Conservation (phyloP, 495 filamentous ascomycete genomes). For the Penicillium bovifimosum region DNA sequence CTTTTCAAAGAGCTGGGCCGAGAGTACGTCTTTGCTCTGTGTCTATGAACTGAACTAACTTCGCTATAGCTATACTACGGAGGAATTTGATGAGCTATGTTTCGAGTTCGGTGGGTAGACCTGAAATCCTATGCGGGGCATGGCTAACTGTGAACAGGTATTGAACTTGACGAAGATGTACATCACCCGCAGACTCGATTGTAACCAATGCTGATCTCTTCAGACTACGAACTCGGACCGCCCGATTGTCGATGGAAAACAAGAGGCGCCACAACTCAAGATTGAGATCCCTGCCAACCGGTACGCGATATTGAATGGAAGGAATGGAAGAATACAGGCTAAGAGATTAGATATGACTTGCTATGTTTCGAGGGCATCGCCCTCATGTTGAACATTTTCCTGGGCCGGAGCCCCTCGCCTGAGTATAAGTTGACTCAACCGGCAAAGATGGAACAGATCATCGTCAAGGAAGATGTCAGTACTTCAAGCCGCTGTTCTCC, state of each 20-base stretch:
- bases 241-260: constrained; percentile 67
- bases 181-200: background rate
- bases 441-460: constrained; percentile 68
- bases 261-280: constrained; percentile 89
- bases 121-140: constrained; percentile 21
- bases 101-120: constrained; percentile 82
- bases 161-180: constrained; percentile 94
- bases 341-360: constrained; percentile 78
- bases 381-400: constrained; percentile 93
- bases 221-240: constrained; percentile 68
- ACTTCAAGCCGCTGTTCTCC: background rate
- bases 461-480: constrained; percentile 64
- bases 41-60: background rate
- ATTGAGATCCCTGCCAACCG: constrained; percentile 98
- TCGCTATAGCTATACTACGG: constrained; percentile 67
- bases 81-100: constrained; percentile 94
- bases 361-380: constrained; percentile 97
- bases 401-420: constrained; percentile 64
- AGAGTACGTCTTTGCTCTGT: constrained; percentile 52
- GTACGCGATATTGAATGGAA: constrained; percentile 31
- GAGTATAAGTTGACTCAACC: constrained; percentile 71
- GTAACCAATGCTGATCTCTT: background rate
- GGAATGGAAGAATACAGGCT: constrained; percentile 9
- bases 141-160: constrained; percentile 50
- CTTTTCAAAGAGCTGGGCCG: constrained; percentile 89